Evolutionary conservation across 306 rosid genomes (phyloP).

Genomic region (Arachis stenosperma): DNA sequence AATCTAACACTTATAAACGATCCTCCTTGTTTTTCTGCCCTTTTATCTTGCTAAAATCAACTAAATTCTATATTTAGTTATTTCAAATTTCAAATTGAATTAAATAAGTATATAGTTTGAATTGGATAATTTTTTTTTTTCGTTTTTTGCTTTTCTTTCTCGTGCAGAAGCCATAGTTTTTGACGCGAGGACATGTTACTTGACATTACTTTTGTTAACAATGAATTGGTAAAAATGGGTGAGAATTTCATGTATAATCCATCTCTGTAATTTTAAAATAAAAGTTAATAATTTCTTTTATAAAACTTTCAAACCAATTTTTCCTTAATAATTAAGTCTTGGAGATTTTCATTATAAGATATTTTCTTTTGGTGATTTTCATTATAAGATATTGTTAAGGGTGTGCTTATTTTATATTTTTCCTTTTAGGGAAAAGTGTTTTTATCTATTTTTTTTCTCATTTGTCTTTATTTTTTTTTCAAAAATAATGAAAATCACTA

Average conservation of each 20-base stretch:
- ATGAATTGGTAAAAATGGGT: not conserved
- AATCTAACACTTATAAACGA: not conserved
- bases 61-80: not conserved
- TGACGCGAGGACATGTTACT: not conserved
- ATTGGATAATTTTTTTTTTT: not conserved
- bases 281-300: too few relatives aligned
- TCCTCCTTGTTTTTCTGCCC: not conserved
- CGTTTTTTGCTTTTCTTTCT: not conserved
- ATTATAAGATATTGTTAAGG: too few relatives aligned
- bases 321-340: not conserved
- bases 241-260: too few relatives aligned
- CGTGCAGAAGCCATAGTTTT: not conserved
- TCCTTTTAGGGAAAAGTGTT: too few relatives aligned
- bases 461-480: too few relatives aligned
- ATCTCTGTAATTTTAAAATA: too few relatives aligned
- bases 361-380: too few relatives aligned
- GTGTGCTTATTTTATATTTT: too few relatives aligned
- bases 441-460: too few relatives aligned
- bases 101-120: not conserved
- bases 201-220: not conserved
- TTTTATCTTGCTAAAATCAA: not conserved
- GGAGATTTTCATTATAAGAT: not conserved
- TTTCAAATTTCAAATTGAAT: too few relatives aligned
- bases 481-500: too few relatives aligned
- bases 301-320: too few relatives aligned